A percentile compares a stretch with the other conserved stretches of the same genome.
phyloP scores from a whole-genome alignment of 2,329 filamentous ascomycete genomes.

The Polychaeton citri region DNA sequence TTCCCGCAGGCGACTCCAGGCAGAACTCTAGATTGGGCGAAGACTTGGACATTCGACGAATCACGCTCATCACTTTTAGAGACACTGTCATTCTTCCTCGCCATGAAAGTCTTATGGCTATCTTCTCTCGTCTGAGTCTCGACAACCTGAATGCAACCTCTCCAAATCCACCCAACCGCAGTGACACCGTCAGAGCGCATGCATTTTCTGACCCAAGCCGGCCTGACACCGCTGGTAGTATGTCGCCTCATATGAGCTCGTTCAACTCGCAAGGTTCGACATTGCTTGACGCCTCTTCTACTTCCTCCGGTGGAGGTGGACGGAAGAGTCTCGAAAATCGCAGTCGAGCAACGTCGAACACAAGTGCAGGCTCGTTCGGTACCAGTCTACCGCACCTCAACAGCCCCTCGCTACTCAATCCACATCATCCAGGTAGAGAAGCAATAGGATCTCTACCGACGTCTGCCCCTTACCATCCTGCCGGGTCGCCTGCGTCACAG shows the following conservation, averaged over 20 bases:
- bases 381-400: constrained; percentile 24
- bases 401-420: constrained; percentile 11
- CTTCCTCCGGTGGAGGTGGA: constrained; percentile 29
- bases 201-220: constrained; percentile 19
- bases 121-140: constrained; percentile 78
- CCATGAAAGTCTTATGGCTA: constrained; percentile 76
- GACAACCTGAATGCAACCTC: constrained; percentile 49
- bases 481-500: constrained; percentile 7
- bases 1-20: constrained; percentile 24
- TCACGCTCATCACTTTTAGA: constrained; percentile 77
- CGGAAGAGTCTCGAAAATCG: constrained; percentile 38
- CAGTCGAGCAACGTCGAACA: constrained; percentile 76
- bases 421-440: constrained; percentile 6
- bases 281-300: constrained; percentile 52
- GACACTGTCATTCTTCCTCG: constrained; percentile 80
- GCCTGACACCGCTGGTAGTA: constrained; percentile 55
- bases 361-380: constrained; percentile 40
- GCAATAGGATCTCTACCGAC: neutral
- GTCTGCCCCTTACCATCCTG: neutral
- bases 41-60: constrained; percentile 71
- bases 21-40: constrained; percentile 35
- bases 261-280: constrained; percentile 71
- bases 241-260: constrained; percentile 62
- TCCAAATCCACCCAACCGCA: constrained; percentile 10
- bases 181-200: constrained; percentile 7